Percentiles rank a stretch among this genome's conserved stretches.
Conservation (phyloP, 306 rosid species). For the Cotoneaster glaucophyllus region DNA sequence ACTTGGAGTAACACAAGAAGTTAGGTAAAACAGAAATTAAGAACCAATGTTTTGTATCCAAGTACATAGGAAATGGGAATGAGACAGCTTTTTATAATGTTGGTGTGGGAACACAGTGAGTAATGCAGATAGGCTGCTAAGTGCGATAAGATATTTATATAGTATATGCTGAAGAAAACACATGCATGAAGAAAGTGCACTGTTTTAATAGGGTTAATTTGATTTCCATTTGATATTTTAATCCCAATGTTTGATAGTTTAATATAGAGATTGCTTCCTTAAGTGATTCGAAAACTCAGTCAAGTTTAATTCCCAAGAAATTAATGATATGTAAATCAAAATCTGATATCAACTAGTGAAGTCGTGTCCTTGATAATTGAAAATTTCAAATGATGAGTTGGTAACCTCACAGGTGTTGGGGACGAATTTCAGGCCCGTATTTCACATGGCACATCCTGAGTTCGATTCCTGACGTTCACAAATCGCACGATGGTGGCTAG, state of each 20-base stretch:
- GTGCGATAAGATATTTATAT: no score
- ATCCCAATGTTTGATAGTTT: not conserved
- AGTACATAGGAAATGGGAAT: not conserved
- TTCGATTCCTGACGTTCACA: no score
- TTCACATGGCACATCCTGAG: no score
- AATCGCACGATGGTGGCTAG: no score
- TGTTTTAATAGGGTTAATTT: not conserved
- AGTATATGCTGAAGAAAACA: not conserved
- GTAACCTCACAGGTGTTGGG: no score
- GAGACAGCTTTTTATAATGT: not conserved
- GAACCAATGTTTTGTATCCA: slow-evolving; percentile 5
- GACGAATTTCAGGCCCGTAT: no score
- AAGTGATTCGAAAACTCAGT: not conserved
- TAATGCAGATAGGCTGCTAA: not conserved
- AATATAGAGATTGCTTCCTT: not conserved
- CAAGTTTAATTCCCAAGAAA: not conserved
- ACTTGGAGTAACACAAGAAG: not conserved
- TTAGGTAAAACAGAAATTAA: not conserved
- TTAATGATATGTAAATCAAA: not conserved
- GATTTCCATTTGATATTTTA: not conserved
- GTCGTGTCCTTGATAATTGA: no score
- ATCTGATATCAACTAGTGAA: not conserved
- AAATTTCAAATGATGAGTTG: not conserved
- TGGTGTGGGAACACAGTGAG: not conserved
- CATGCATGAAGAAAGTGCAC: not conserved